A percentile compares a stretch with the other conserved stretches of the same genome.
phyloP scores from a whole-genome alignment of 768 basidiomycete species.

The Cystobasidium onofrii region DNA sequence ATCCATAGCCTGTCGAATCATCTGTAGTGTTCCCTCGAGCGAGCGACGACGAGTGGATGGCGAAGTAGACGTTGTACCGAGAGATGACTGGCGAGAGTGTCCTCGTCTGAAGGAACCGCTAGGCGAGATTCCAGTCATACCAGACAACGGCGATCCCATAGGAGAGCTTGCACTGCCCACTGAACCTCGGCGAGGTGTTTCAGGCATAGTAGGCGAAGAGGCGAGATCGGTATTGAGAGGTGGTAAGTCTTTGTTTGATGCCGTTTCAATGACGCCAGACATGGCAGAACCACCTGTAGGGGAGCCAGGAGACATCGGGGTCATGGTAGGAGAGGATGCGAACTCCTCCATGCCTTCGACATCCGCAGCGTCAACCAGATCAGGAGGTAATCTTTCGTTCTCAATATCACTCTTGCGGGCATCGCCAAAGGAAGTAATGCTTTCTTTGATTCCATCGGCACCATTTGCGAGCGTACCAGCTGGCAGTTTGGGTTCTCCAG shows the following conservation, averaged over 20 bases:
- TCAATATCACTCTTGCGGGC: constrained; percentile 77
- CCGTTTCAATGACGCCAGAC: constrained; percentile 9
- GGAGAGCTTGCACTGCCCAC: not conserved
- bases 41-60: constrained; percentile 85
- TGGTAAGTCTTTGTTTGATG: not conserved
- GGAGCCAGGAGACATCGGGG: constrained; percentile 33
- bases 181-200: not conserved
- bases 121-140: not conserved
- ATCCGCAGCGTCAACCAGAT: constrained; percentile 63
- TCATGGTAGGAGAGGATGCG: constrained; percentile 57
- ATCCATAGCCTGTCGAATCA: constrained; percentile 87
- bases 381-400: constrained; percentile 95
- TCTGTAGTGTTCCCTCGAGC: constrained; percentile 87
- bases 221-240: not conserved
- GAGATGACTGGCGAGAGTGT: constrained; percentile 32
- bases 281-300: constrained; percentile 31
- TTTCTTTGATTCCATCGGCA: constrained; percentile 88
- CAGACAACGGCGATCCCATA: not conserved
- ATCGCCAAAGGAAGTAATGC: constrained; percentile 86
- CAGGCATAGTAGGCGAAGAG: not conserved
- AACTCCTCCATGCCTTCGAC: constrained; percentile 49
- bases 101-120: constrained; percentile 27
- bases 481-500: constrained; percentile 67
- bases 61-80: constrained; percentile 52
- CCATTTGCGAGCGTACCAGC: constrained; percentile 77